Evolutionary conservation across 805 yeast species (phyloP), one percentile per base, ranked within the genome.

Genomic region (Candida qinlingensis): DNA sequence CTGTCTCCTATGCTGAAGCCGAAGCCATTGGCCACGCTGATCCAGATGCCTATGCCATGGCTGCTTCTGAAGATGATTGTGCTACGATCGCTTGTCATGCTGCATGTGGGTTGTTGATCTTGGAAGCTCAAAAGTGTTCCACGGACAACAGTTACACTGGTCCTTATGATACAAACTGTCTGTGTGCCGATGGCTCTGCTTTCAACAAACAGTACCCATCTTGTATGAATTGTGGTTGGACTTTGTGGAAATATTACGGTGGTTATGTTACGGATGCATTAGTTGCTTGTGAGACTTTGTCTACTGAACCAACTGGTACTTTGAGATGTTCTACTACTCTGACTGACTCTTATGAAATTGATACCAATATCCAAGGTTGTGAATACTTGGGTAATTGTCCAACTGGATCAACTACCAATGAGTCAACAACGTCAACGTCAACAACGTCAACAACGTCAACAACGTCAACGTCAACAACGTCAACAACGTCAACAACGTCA

Each of bases 191-290:
- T 1, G 62, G 37, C 35, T 42, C 63, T 25, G n/a, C 33, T 3
- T 66, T 66, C 56, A 39, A 51, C 25, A 37, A 50, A 5, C 48
- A 53, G n/a, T 62, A 64, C 46, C 55, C 58, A 30, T 54, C 40
- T 7, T 66, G 70, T 57, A 54, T 66, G 44, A 62, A 55, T 43
- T 66, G 70, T 60, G 69, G 68, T 45, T 65, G 69, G 65, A 62
- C 66, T 53, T 50, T 65, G 45, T 65, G 68, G 68, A 38, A 38
- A 30, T 61, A 64, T 50, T 65, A 65, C 54, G 62, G 64, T 28
- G 10, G 39, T 1, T 65, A 46, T 54, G 56, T 65, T 49, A 49
- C 58, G 12, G 47, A 58, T 29, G 57, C 68, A 35, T 55, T 65
- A 39, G 54, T 52, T n/a, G 62, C 53, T 33, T 65, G 70, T 56